Base-by-base conservation (phyloP, 352 stramenopile genomes). In the Phytophthora agathidicida region DNA sequence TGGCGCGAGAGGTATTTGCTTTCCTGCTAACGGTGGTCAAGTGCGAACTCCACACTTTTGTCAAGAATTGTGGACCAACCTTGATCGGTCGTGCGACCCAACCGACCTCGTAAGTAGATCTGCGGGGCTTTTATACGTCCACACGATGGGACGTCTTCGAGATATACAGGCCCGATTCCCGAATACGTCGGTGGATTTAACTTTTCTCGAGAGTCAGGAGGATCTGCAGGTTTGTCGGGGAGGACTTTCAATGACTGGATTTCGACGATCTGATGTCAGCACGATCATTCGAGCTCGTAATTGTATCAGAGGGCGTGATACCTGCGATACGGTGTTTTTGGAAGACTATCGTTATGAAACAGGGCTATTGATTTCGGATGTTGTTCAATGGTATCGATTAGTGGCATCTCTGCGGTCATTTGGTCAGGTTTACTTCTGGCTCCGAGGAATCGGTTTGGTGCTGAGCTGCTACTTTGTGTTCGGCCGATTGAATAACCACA, bases 261-360 rank as follows among this genome's bases (percentile, higher is more conserved):
- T 64, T 48, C 60, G 48, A 17, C 39, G 60, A 16, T 54, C 48
- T 0, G 65, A 74, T 30, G 42, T 74, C 5, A 66, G 47, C 1
- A 67, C 65, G 0, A 41, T 74, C 20, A 67, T 74, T 7, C 65
- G 60, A 2, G 60, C 46, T 51, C 60, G 53, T 16, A 11, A 65
- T 16, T 68, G 54, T 36, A 37, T 32, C 54, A 4, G 33, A 20
- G 14, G 7, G 54, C 10, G 8, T 46, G 3, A 43, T 8, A 42
- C 2, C 5, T 82, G 72, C 10, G 52, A 66, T 16, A 82, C 72
- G 3, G n/a, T 78, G 3, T 74, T 64, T 19, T 30, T 85, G 0
- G 47, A 80, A 16, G 72, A 85, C 17, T 78, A 78, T 44, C 72
- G 77, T 3, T 80, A 80, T 23, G 65, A 81, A 50, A 48, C 49